These are phyloP conservation scores for Cutaneotrichosporon daszewskae DNA, from an alignment of 1,284 basidiomycete species.

Conservation along the genomic window DNA sequence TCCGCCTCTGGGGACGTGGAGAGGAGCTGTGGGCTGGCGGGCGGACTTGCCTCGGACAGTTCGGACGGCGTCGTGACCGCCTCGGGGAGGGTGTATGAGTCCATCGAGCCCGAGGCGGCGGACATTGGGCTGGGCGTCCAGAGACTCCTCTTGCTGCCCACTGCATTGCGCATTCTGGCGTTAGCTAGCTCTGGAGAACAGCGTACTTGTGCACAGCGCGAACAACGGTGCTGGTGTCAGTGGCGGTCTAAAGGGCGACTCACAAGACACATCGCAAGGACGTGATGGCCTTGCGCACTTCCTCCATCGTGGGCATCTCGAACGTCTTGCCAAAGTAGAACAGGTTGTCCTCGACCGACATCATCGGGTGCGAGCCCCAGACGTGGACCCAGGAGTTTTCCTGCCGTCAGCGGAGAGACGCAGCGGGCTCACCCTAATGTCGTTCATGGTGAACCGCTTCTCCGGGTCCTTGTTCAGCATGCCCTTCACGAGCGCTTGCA, in stretches of 20 bases:
- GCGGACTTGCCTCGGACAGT: conserved; percentile 1
- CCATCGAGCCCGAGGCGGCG: conserved; percentile 33
- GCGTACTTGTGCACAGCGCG: conserved; percentile 46
- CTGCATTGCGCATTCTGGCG: conserved; percentile 6
- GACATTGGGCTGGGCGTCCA: conserved; percentile 11
- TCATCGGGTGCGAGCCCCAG: conserved; percentile 39
- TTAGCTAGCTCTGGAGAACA: background rate
- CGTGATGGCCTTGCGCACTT: conserved; percentile 44
- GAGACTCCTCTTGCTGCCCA: background rate
- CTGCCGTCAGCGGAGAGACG: conserved; percentile 18
- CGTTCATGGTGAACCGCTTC: conserved; percentile 38
- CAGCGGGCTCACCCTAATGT: conserved; percentile 37
- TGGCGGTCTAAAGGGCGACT: background rate
- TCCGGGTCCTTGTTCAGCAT: conserved; percentile 48
- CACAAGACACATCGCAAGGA: conserved; percentile 39
- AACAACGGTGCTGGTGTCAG: conserved; percentile 43
- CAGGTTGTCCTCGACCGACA: conserved; percentile 44
- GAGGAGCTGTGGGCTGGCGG: background rate
- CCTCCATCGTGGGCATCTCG: conserved; percentile 47
- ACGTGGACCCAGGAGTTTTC: conserved; percentile 49
- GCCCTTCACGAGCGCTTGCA: conserved; percentile 39
- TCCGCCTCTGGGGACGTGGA: background rate
- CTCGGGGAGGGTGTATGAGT: conserved; percentile 34
- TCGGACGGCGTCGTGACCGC: conserved; percentile 4
- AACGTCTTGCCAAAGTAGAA: conserved; percentile 45